Conservation (phyloP, 2,329 filamentous ascomycete genomes). For the Ophiosphaerella korrae region DNA sequence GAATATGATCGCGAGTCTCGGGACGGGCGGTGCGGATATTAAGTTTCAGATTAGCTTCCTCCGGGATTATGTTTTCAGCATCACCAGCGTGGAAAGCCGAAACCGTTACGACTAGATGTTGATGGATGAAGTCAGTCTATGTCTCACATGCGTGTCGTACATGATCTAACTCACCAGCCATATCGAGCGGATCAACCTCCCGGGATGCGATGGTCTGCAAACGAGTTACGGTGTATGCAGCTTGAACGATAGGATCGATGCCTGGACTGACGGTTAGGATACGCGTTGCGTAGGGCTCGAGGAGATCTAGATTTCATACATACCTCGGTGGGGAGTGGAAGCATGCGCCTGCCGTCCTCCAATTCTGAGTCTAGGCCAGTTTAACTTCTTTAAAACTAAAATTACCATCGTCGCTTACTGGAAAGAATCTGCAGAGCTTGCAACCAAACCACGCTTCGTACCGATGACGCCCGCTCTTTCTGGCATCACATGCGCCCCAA, state of each 20-base stretch:
- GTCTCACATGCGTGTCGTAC: too few species aligned
- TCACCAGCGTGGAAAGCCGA: conserved; percentile 64
- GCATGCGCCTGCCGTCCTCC: conserved; percentile 65
- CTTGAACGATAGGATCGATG: conserved; percentile 64
- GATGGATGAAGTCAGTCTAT: too few species aligned
- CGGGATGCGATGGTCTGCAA: conserved; percentile 65
- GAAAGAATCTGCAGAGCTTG: conserved; percentile 49
- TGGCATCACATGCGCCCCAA: conserved; percentile 64
- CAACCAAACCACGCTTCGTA: conserved; percentile 50
- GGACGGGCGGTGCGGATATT: conserved; percentile 58
- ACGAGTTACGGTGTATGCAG: conserved; percentile 60
- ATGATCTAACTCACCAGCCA: conserved; percentile 35
- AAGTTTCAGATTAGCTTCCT: conserved; percentile 59
- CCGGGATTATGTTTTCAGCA: conserved; percentile 65
- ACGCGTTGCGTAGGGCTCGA: too few species aligned
- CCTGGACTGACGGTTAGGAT: conserved; percentile 13
- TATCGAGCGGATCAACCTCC: conserved; percentile 59
- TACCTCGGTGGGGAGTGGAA: conserved; percentile 57
- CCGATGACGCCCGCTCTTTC: conserved; percentile 48
- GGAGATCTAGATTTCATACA: too few species aligned
- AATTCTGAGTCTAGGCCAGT: conserved; percentile 57
- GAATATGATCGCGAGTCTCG: conserved; percentile 54
- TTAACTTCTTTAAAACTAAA: conserved; percentile 1
- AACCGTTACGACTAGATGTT: conserved; percentile 58
- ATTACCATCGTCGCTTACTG: conserved; percentile 16